Percentiles rank a stretch among this genome's conserved stretches.
phyloP scores from a whole-genome alignment of 2,329 filamentous ascomycete genomes.

The Aspergillus clavatus region DNA sequence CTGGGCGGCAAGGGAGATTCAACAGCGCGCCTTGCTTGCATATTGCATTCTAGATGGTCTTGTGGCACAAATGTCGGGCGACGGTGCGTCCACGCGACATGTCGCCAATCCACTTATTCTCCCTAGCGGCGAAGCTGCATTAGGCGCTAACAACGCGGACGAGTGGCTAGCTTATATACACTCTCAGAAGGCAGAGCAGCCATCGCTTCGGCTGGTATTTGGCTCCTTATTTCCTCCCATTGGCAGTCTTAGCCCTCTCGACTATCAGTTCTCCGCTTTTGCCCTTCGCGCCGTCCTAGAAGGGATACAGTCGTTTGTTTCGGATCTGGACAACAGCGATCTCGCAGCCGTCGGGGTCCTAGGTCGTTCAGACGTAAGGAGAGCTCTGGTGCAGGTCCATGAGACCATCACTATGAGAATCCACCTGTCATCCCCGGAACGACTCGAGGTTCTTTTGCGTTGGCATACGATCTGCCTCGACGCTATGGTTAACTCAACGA shows the following conservation, averaged over 20 bases:
- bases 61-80: slow-evolving; percentile 42
- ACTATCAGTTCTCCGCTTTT: slow-evolving; percentile 38
- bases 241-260: slow-evolving; percentile 24
- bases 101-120: slow-evolving; percentile 39
- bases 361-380: slow-evolving; percentile 34
- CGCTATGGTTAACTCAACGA: slow-evolving; percentile 38
- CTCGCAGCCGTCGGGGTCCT: slow-evolving; percentile 38
- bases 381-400: slow-evolving; percentile 39
- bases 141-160: slow-evolving; percentile 38
- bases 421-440: slow-evolving; percentile 34
- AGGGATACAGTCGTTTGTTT: slow-evolving; percentile 42
- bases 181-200: slow-evolving; percentile 25
- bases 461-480: slow-evolving; percentile 46
- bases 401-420: slow-evolving; percentile 36
- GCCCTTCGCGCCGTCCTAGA: slow-evolving; percentile 42
- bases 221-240: slow-evolving; percentile 36
- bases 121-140: slow-evolving; percentile 38
- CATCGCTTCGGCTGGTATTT: slow-evolving; percentile 40
- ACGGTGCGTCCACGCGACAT: slow-evolving; percentile 41
- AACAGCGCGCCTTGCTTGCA: slow-evolving; percentile 42
- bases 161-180: slow-evolving; percentile 40
- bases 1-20: slow-evolving; percentile 44
- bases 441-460: slow-evolving; percentile 39
- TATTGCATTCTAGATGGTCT: slow-evolving; percentile 45
- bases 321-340: slow-evolving; percentile 38